Evolutionary conservation across 129 eudicot species (phyloP).

Genomic region (Flaveria ramosissima): DNA sequence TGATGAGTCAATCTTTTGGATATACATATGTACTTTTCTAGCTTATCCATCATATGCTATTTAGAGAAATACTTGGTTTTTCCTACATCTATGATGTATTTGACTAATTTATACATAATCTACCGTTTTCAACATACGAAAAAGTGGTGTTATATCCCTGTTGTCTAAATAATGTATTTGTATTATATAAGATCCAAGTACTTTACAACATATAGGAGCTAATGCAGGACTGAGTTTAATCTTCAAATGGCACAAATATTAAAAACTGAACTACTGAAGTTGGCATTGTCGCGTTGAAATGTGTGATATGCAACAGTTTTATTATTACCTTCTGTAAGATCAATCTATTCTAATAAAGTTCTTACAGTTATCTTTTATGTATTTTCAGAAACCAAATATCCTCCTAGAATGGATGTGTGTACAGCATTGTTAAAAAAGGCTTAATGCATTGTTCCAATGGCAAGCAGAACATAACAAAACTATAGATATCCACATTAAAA

Average conservation of each 20-base stretch:
- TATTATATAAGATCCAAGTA: conserved; percentile 15
- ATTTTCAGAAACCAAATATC: conserved; percentile 2
- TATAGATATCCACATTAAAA: not conserved
- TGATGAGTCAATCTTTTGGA: conserved; percentile 10
- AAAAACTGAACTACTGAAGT: not conserved
- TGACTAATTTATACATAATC: not conserved
- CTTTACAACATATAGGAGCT: not conserved
- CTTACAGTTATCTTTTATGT: not conserved
- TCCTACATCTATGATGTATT: not conserved
- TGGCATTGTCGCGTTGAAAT: not conserved
- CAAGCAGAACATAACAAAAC: conserved; percentile 10
- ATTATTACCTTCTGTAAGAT: not conserved
- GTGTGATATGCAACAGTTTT: not conserved
- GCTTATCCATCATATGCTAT: conserved; percentile 22
- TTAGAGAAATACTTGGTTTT: not conserved
- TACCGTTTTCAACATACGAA: not conserved
- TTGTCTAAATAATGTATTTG: conserved; percentile 6
- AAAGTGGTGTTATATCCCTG: not conserved
- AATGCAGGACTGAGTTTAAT: conserved; percentile 8
- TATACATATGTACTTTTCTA: conserved; percentile 2
- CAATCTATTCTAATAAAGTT: not conserved
- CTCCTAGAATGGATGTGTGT: conserved; percentile 5
- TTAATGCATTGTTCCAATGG: conserved; percentile 15
- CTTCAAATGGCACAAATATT: not conserved
- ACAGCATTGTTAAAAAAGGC: conserved; percentile 14